Conservation (phyloP, 805 yeast species). For the Yamadazyma sp. region DNA sequence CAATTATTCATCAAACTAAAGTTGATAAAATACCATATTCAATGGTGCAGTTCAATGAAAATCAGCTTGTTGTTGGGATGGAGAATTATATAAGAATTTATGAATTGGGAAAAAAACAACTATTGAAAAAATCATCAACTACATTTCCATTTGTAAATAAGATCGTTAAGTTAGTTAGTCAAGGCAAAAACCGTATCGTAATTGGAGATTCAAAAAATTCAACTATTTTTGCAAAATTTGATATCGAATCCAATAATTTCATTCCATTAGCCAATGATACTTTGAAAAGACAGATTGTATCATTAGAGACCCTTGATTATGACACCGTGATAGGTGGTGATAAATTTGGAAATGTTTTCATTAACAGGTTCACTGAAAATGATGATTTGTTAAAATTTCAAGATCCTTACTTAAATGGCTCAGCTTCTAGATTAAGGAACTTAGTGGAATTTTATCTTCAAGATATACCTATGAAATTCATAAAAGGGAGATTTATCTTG, state of each 20-base stretch:
- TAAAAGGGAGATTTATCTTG: constrained; percentile 48
- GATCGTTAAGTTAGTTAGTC: constrained; percentile 51
- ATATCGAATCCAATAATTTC: constrained; percentile 47
- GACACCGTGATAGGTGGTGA: constrained; percentile 83
- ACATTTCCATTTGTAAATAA: constrained; percentile 40
- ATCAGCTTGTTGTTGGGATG: constrained; percentile 54
- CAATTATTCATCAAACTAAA: constrained; percentile 58
- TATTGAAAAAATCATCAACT: constrained; percentile 62
- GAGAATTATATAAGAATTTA: constrained; percentile 54
- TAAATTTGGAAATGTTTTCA: constrained; percentile 76
- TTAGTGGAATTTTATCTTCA: constrained; percentile 60
- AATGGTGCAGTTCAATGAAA: constrained; percentile 52
- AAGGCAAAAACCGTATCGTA: constrained; percentile 54
- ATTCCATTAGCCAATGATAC: constrained; percentile 68
- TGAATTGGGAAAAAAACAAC: constrained; percentile 76
- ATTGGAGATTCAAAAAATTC: constrained; percentile 75
- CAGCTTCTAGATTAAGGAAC: constrained; percentile 49
- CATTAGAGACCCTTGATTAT: constrained; percentile 60
- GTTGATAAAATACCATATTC: constrained; percentile 48
- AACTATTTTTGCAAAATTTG: constrained; percentile 53
- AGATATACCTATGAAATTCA: constrained; percentile 68
- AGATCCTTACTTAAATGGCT: constrained; percentile 43
- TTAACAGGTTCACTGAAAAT: constrained; percentile 62
- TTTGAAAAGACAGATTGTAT: constrained; percentile 62
- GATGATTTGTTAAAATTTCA: constrained; percentile 28